A percentile compares a stretch with the other conserved stretches of the same genome.
Evolutionary conservation across 768 basidiomycete genomes (phyloP).

Genomic region (Boletus sensibilis): DNA sequence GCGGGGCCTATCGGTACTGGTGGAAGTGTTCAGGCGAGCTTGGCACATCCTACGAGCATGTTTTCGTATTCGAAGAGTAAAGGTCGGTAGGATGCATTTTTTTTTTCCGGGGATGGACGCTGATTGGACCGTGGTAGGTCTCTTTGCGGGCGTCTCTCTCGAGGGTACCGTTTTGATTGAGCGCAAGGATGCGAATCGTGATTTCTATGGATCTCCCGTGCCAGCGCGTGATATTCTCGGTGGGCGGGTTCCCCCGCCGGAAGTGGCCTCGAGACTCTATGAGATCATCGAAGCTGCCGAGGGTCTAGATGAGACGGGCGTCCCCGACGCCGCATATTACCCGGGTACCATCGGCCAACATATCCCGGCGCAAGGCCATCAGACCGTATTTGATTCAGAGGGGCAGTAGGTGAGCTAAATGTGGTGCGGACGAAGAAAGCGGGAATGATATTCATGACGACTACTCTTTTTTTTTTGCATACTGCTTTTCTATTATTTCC

Average conservation of each 20-base stretch:
- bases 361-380: slow-evolving; percentile 43
- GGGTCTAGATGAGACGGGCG: slow-evolving; percentile 80
- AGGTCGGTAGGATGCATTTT: slow-evolving; percentile 47
- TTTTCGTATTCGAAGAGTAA: slow-evolving; percentile 97
- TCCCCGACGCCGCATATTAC: slow-evolving; percentile 79
- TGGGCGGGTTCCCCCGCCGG: slow-evolving; percentile 95
- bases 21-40: slow-evolving; percentile 79
- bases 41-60: slow-evolving; percentile 95
- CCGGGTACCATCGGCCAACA: slow-evolving; percentile 65
- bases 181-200: slow-evolving; percentile 92
- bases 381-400: slow-evolving; percentile 79
- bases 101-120: background rate
- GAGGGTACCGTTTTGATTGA: slow-evolving; percentile 95
- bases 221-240: slow-evolving; percentile 89
- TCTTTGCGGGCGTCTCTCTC: slow-evolving; percentile 92
- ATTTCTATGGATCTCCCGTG: slow-evolving; percentile 91
- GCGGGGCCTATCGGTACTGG: slow-evolving; percentile 96
- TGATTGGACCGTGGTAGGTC: slow-evolving; percentile 46
- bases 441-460: slow-evolving; percentile 1
- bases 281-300: slow-evolving; percentile 97
- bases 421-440: background rate
- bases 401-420: slow-evolving; percentile 25
- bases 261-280: slow-evolving; percentile 88
- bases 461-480: background rate
- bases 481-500: slow-evolving; percentile 2